These are phyloP conservation scores for Penicillium italicum DNA, from an alignment of 2,329 filamentous ascomycete species.

Conservation along the genomic window DNA sequence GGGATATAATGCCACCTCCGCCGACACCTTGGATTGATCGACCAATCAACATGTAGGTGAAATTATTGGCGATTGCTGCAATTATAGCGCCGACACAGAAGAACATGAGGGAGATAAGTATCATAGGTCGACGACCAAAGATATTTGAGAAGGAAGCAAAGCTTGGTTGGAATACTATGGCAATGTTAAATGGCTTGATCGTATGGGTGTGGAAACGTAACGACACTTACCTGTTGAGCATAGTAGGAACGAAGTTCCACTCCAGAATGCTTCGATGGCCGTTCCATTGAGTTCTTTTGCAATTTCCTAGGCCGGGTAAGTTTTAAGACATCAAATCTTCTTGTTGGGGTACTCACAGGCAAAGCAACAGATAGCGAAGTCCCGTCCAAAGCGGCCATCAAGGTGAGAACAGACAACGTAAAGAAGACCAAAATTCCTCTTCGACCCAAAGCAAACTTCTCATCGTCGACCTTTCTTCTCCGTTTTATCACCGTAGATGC, in stretches of 20 bases:
- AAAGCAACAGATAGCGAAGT: slow-evolving; percentile 25
- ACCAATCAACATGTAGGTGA: slow-evolving; percentile 47
- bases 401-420: slow-evolving; percentile 19
- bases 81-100: slow-evolving; percentile 48
- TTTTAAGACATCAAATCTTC: accelerated
- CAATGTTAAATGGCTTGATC: slow-evolving; percentile 11
- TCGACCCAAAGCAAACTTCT: slow-evolving; percentile 20
- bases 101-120: slow-evolving; percentile 40
- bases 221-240: slow-evolving; percentile 24
- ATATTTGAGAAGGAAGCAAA: slow-evolving; percentile 48
- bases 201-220: background rate
- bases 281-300: slow-evolving; percentile 33
- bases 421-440: slow-evolving; percentile 22
- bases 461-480: background rate
- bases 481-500: slow-evolving; percentile 4
- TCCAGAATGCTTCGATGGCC: slow-evolving; percentile 49
- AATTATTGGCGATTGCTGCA: slow-evolving; percentile 41
- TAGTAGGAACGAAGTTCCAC: slow-evolving; percentile 50
- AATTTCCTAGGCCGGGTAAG: slow-evolving; percentile 28
- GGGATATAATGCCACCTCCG: slow-evolving; percentile 44
- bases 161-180: slow-evolving; percentile 49
- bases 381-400: slow-evolving; percentile 28
- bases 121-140: slow-evolving; percentile 45
- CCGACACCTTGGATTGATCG: slow-evolving; percentile 46
- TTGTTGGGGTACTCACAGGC: slow-evolving; percentile 11